Base-by-base conservation (phyloP, 805 yeast genomes). In the Blastobotrys muscicola region DNA sequence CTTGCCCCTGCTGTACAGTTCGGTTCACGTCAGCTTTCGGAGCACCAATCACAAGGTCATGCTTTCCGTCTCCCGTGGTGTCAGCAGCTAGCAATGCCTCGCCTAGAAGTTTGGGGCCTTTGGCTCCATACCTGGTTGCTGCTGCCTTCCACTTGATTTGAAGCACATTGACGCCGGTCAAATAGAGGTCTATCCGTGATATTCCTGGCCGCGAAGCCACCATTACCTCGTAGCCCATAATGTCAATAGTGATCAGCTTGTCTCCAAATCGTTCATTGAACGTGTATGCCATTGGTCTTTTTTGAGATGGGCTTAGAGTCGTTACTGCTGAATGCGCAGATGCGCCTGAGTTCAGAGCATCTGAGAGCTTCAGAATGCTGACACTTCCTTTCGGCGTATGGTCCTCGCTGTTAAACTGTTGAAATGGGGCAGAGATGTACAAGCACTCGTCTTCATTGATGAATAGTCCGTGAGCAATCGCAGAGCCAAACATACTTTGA, bases 181-280 rank as follows among this genome's bases (percentile, higher is more conserved):
- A 50, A 45, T 59, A 74, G 6, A 76, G 44, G 37, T 67, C 65
- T 1, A 79, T 40, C 1, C 52, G 47, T 3, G 78, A 74, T 0
- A 55, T 33, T 0, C 84, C 83, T 0, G 84, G 82, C 41, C 72
- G 69, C 0, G 76, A 57, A 3, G 75, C 66, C 0, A 71, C 66
- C 26, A 20, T 20, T 6, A 20, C 26, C 26, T 20, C 26, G 26
- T 20, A 20, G 6, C 26, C 26, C 6, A 78, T 54, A 39, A 66
- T 64, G 8, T 69, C 64, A 1, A 53, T 31, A 3, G 55, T 64
- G 5, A 55, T 45, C 35, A 74, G 47, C 1, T 61, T 50, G 0
- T 64, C 52, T 0, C 84, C 84, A 50, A 72, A 75, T 38, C 67
- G 52, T 0, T 57, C 48, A 4, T 69, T 64, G 42, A 53, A 60